Base-by-base conservation (phyloP, 2,329 filamentous ascomycete genomes). In the Knufia fluminis region DNA sequence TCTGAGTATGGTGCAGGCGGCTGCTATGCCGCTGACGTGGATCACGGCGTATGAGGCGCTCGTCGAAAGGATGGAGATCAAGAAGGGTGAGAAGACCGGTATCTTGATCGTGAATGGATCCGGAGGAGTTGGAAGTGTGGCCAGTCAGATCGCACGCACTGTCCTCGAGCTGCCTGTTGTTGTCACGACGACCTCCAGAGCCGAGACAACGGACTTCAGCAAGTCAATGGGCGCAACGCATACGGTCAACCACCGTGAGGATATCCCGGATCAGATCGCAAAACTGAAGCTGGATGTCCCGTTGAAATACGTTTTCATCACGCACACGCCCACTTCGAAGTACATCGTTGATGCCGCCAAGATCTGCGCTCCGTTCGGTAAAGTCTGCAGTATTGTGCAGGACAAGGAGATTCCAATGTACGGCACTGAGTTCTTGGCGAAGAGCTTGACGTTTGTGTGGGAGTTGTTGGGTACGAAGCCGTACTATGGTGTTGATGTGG, bases 31-130 rank as follows among this genome's bases (percentile, higher is more conserved):
- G 3, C 49, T 73, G 50, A 71, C 68, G 0, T 71, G 64, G 54
- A 63, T 66, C 16, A 73, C 70, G 1, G 70, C 70, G 2, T 72
- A 65, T 51, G 65, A 72, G 55, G 62, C 69, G 3, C 61, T 74
- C 19, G 63, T 69, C 2, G 68, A 72, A 52, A 60, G 68, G 17
- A 58, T 72, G 48, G 66, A 75, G 41, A 64, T 69, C 22, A 46
- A 57, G 16, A 57, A 64, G 42, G 62, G 60, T 2, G 67, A 70
- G 49, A 54, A 65, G n/a, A 61, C 64, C 22, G 65, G 60, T 16
- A 59, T 71, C 10, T 51, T 74, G 19, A 73, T 73, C 51, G 65
- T 73, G 55, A 74, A 74, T 50, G 71, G 71, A 1, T 64, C 66
- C 1, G 71, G 71, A 24, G 71, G 68, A 33, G 68, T 73, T 23